A percentile compares a stretch with the other conserved stretches of the same genome.
These are phyloP conservation scores for Wickerhamomyces silvicola DNA, from an alignment of 805 yeast species.

Conservation along the genomic window DNA sequence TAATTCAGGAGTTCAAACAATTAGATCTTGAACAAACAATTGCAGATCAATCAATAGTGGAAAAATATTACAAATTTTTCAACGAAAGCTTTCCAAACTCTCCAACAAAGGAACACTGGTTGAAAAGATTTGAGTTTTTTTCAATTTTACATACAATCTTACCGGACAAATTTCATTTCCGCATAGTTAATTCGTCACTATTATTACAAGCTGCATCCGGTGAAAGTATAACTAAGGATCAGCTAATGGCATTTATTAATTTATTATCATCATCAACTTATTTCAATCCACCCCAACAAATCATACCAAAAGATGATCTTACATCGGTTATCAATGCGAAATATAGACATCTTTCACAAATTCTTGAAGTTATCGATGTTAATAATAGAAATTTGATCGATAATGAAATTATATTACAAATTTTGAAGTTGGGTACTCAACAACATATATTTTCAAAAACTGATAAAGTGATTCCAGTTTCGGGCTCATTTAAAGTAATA, in stretches of 20 bases:
- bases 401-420: conserved; percentile 8
- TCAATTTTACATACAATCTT: conserved; percentile 8
- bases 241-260: conserved; percentile 5
- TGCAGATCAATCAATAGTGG: not conserved
- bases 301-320: conserved; percentile 2
- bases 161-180: conserved; percentile 4
- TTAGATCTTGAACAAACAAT: conserved; percentile 3
- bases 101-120: conserved; percentile 15
- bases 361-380: conserved; percentile 8
- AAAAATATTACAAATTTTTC: not conserved
- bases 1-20: conserved; percentile 4
- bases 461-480: conserved; percentile 7
- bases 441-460: conserved; percentile 11
- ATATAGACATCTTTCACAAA: conserved; percentile 5
- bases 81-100: conserved; percentile 12
- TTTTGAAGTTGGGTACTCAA: conserved; percentile 17
- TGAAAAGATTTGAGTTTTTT: conserved; percentile 8
- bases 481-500: conserved; percentile 9
- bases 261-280: conserved; percentile 3
- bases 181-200: conserved; percentile 5
- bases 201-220: conserved; percentile 16
- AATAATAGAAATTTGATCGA: conserved; percentile 8
- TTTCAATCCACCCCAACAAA: conserved; percentile 6
- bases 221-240: conserved; percentile 5
- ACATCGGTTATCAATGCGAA: conserved; percentile 3